Conservation (phyloP, 1,284 basidiomycete genomes). For the Cutaneotrichosporon cyanovorans region DNA sequence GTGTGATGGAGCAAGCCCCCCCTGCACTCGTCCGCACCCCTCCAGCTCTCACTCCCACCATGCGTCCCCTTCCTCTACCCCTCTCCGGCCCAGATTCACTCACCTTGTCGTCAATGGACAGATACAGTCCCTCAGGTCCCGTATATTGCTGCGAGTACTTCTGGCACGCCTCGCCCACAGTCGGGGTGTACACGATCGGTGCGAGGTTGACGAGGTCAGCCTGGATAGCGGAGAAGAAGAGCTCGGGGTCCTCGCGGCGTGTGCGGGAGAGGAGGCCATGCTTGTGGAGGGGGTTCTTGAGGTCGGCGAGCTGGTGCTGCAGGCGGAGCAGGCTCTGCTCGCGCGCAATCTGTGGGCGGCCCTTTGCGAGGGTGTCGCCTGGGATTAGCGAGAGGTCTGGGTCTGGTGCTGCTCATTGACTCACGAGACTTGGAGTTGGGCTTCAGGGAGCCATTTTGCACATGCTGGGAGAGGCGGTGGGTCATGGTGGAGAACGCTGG, state of each 20-base stretch:
- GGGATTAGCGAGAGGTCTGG: conserved; percentile 2
- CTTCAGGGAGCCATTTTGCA: conserved; percentile 10
- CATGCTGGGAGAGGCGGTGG: conserved; percentile 6
- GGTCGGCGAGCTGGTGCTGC: conserved; percentile 30
- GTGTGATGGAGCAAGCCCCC: too few species aligned
- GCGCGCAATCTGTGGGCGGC: conserved; percentile 8
- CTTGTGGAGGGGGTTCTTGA: conserved; percentile 37
- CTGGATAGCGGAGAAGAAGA: conserved; percentile 38
- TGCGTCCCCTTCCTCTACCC: too few species aligned
- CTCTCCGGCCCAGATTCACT: too few species aligned
- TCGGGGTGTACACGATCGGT: conserved; percentile 85
- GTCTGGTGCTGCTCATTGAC: neutral
- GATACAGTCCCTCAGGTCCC: conserved; percentile 63
- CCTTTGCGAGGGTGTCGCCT: conserved; percentile 4
- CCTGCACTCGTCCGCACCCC: too few species aligned
- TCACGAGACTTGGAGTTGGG: conserved; percentile 18
- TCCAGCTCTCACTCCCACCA: too few species aligned
- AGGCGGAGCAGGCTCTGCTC: conserved; percentile 39
- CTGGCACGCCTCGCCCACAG: conserved; percentile 82
- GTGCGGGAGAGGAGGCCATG: conserved; percentile 37
- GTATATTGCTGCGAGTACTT: conserved; percentile 76
- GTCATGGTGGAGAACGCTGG: neutral
- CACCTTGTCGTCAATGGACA: conserved; percentile 77
- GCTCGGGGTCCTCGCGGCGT: conserved; percentile 33
- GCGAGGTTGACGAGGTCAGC: conserved; percentile 45